Conservation (phyloP, 202 grass and related monocot species). For the Setaria viridis region DNA sequence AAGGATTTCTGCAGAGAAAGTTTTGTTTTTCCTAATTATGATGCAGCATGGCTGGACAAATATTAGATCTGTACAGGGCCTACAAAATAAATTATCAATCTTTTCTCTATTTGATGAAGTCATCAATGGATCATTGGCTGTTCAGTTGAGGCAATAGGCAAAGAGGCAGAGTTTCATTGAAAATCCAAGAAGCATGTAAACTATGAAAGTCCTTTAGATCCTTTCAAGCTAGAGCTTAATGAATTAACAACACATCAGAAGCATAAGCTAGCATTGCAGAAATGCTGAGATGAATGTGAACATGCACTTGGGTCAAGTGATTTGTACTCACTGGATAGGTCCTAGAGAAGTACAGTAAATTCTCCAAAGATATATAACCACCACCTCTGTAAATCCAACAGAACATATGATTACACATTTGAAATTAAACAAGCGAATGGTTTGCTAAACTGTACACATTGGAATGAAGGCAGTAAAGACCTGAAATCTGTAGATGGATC, state of each 20-base stretch:
- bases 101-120: neutral
- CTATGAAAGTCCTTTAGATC: neutral
- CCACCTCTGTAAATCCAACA: slow-evolving; percentile 75
- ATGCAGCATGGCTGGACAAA: neutral
- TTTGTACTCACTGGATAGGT: slow-evolving; percentile 77
- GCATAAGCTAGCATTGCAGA: neutral
- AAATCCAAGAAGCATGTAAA: neutral
- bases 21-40: neutral
- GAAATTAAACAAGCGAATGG: slow-evolving; percentile 27
- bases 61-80: neutral
- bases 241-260: slow-evolving; percentile 3
- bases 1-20: slow-evolving; percentile 80
- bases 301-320: slow-evolving; percentile 1
- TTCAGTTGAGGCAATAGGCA: slow-evolving; percentile 17
- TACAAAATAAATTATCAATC: slow-evolving; percentile 16
- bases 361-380: slow-evolving; percentile 99
- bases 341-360: slow-evolving; percentile 90
- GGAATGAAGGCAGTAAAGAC: slow-evolving; percentile 35
- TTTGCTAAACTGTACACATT: neutral
- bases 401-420: slow-evolving; percentile 27
- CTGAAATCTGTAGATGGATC: slow-evolving; percentile 99
- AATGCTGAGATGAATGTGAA: slow-evolving; percentile 11
- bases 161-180: neutral
- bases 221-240: slow-evolving; percentile 10
- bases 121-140: slow-evolving; percentile 29